Evolutionary conservation across 352 stramenopile genomes (phyloP).

Genomic region (Pythium aristosporum): DNA sequence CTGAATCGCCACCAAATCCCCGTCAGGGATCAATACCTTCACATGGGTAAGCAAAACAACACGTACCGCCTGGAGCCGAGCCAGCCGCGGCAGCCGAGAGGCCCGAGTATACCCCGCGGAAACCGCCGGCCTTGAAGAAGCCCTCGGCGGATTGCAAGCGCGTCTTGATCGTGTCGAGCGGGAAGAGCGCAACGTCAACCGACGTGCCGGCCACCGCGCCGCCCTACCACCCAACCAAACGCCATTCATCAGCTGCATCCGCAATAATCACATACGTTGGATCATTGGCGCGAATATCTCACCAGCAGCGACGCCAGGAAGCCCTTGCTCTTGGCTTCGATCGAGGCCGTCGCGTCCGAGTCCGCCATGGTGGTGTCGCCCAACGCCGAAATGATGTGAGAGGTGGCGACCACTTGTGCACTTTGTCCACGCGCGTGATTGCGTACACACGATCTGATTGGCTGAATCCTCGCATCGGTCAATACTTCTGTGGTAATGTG

Average conservation of each 20-base stretch:
- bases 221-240: constrained; percentile 36
- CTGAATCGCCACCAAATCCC: constrained; percentile 30
- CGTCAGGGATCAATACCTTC: neutral
- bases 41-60: neutral
- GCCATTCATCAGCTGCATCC: constrained; percentile 2
- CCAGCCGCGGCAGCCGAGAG: constrained; percentile 89
- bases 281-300: neutral
- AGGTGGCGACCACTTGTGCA: neutral
- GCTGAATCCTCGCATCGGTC: constrained; percentile 1
- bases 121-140: constrained; percentile 97
- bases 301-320: constrained; percentile 74
- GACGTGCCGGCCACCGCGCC: constrained; percentile 95
- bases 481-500: constrained; percentile 14
- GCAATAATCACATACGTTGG: neutral
- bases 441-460: constrained; percentile 12
- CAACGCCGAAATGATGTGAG: neutral
- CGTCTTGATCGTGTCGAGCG: constrained; percentile 99
- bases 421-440: constrained; percentile 6
- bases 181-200: constrained; percentile 98
- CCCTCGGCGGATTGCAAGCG: constrained; percentile 95
- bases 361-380: constrained; percentile 31
- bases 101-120: constrained; percentile 92
- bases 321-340: constrained; percentile 46
- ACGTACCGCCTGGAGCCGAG: constrained; percentile 87
- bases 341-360: constrained; percentile 11